phyloP scores from a whole-genome alignment of 116 monocot genomes.

The Trichopus zeylanicus region DNA sequence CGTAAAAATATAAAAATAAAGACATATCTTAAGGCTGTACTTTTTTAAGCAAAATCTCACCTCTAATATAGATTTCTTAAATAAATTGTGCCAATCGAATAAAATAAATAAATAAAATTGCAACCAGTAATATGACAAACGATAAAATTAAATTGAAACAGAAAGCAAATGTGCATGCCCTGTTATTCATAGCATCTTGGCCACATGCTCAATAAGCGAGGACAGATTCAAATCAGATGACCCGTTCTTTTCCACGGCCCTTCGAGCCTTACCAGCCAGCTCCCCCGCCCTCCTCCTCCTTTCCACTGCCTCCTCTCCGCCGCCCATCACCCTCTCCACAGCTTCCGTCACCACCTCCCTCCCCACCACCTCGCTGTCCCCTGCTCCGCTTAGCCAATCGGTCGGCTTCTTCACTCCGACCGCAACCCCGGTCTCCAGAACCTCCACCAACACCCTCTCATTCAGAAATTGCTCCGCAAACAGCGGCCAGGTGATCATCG shows the following conservation, averaged over 20 bases:
- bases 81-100: too few relatives aligned
- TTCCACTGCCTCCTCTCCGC: constrained; percentile 1
- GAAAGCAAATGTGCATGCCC: too few relatives aligned
- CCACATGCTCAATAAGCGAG: too few relatives aligned
- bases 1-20: too few relatives aligned
- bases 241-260: background rate
- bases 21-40: too few relatives aligned
- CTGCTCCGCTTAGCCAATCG: background rate
- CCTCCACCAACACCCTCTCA: constrained; percentile 6
- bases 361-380: background rate
- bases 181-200: too few relatives aligned
- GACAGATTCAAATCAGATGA: constrained; percentile 2
- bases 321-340: constrained; percentile 1
- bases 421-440: background rate
- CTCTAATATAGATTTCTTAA: too few relatives aligned
- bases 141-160: too few relatives aligned
- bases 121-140: too few relatives aligned
- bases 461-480: constrained; percentile 11
- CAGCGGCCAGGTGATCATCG: constrained; percentile 10
- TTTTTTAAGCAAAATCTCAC: too few relatives aligned
- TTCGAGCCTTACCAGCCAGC: background rate
- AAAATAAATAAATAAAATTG: too few relatives aligned
- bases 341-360: background rate
- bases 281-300: constrained; percentile 3
- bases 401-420: background rate